These are phyloP conservation scores for Wickerhamiella occidentalis DNA, from an alignment of 805 yeast genomes.

Conservation along the genomic window DNA sequence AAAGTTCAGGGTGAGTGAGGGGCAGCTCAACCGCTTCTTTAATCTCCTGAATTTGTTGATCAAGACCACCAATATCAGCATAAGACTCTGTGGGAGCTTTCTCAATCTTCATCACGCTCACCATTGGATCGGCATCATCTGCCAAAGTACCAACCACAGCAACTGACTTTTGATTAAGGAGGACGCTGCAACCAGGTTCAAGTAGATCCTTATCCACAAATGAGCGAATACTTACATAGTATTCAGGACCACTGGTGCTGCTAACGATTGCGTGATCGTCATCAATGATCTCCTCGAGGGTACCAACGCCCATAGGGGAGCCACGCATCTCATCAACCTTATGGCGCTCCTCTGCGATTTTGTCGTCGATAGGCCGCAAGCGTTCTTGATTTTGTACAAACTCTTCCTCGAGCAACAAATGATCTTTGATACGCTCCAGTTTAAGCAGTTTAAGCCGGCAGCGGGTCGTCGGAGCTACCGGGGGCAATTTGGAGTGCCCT, in stretches of 20 bases:
- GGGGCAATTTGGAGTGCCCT: conserved; percentile 75
- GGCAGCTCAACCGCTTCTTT: conserved; percentile 96
- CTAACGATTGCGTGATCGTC: conserved; percentile 99
- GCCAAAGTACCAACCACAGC: conserved; percentile 95
- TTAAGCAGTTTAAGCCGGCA: conserved; percentile 83
- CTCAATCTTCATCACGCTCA: conserved; percentile 92
- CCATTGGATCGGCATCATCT: conserved; percentile 97
- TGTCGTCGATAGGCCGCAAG: conserved; percentile 90
- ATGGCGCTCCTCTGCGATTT: conserved; percentile 90
- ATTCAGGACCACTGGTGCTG: conserved; percentile 91
- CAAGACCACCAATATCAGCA: conserved; percentile 95
- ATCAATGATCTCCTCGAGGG: conserved; percentile 91
- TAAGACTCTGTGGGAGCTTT: conserved; percentile 95
- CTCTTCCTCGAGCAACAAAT: conserved; percentile 85
- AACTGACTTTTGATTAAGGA: conserved; percentile 90
- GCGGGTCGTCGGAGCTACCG: conserved; percentile 82
- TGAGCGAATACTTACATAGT: conserved; percentile 87
- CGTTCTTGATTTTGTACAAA: conserved; percentile 91
- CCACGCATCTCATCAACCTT: conserved; percentile 94
- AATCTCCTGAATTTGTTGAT: conserved; percentile 90
- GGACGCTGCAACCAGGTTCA: conserved; percentile 94
- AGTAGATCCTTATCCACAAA: conserved; percentile 92
- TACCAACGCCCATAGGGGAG: conserved; percentile 90
- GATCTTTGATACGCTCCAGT: conserved; percentile 94
- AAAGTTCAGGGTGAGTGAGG: conserved; percentile 88